Evolutionary conservation across 495 filamentous ascomycete species (phyloP).

Genomic region (Penicillium malachiteum): DNA sequence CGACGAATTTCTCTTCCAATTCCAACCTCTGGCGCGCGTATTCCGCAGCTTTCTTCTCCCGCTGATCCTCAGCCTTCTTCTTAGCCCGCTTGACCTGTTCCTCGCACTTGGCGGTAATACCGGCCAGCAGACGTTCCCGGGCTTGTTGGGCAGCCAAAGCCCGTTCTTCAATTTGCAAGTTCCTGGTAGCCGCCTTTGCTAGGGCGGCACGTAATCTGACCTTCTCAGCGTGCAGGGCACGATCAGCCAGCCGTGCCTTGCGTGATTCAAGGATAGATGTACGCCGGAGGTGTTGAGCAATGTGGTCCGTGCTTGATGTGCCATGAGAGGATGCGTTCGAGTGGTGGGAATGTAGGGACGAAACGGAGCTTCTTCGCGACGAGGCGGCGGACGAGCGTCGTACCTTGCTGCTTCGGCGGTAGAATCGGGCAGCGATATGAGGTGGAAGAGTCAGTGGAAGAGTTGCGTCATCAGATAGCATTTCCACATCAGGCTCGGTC

Average conservation of each 20-base stretch:
- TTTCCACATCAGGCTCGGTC: conserved; percentile 41
- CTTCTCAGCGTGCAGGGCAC: conserved; percentile 93
- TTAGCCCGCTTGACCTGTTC: conserved; percentile 95
- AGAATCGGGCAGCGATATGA: conserved; percentile 84
- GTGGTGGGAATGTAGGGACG: conserved; percentile 76
- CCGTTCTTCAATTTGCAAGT: conserved; percentile 68
- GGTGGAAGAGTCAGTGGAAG: conserved; percentile 64
- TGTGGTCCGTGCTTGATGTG: conserved; percentile 71
- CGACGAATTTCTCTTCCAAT: conserved; percentile 86
- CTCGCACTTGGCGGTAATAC: conserved; percentile 90
- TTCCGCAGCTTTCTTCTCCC: conserved; percentile 86
- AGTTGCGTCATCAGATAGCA: conserved; percentile 45
- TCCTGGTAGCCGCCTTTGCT: conserved; percentile 72
- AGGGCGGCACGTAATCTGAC: conserved; percentile 88
- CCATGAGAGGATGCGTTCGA: conserved; percentile 63
- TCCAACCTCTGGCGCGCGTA: conserved; percentile 70
- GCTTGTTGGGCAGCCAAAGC: conserved; percentile 89
- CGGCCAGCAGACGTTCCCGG: conserved; percentile 85
- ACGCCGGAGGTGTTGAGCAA: conserved; percentile 87
- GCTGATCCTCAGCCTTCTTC: conserved; percentile 85
- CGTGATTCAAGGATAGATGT: conserved; percentile 89
- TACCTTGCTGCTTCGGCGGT: conserved; percentile 63
- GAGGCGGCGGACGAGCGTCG: conserved; percentile 84
- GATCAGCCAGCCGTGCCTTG: conserved; percentile 88
- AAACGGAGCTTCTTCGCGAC: conserved; percentile 85